phyloP scores from a whole-genome alignment of 2,329 filamentous ascomycete species.

The Trichoderma simmonsii region DNA sequence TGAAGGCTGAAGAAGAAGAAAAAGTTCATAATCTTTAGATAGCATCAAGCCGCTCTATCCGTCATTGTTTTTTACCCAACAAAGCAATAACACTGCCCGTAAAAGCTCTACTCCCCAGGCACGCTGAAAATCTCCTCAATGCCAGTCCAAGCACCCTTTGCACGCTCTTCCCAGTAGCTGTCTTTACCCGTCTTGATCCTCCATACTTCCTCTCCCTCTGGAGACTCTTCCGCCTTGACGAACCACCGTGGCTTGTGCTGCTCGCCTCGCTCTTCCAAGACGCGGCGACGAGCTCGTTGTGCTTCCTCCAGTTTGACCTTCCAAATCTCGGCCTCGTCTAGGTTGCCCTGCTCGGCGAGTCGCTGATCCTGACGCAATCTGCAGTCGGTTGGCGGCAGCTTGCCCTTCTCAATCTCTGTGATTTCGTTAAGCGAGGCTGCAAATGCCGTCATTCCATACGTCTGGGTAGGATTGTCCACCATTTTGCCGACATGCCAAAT shows the following conservation, averaged over 20 bases:
- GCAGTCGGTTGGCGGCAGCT: slow-evolving; percentile 77
- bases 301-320: slow-evolving; percentile 84
- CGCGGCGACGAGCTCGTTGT: slow-evolving; percentile 71
- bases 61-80: slow-evolving; percentile 4
- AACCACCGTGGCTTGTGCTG: slow-evolving; percentile 82
- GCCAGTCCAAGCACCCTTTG: slow-evolving; percentile 62
- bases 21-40: background rate
- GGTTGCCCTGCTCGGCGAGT: slow-evolving; percentile 73
- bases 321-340: slow-evolving; percentile 78
- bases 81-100: slow-evolving; percentile 10
- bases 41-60: background rate
- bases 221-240: slow-evolving; percentile 59
- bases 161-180: slow-evolving; percentile 89
- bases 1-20: background rate
- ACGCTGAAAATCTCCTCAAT: slow-evolving; percentile 50
- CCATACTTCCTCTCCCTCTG: slow-evolving; percentile 67
- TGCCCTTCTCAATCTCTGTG: slow-evolving; percentile 71
- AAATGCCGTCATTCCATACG: slow-evolving; percentile 86
- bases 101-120: slow-evolving; percentile 25
- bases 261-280: slow-evolving; percentile 72
- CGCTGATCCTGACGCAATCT: slow-evolving; percentile 84
- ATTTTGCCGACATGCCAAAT: slow-evolving; percentile 78
- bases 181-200: slow-evolving; percentile 76
- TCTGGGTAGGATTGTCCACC: slow-evolving; percentile 73
- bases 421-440: slow-evolving; percentile 85